Evolutionary conservation across 2,329 filamentous ascomycete species (phyloP).

Genomic region (Emergomyces pasteurianus): DNA sequence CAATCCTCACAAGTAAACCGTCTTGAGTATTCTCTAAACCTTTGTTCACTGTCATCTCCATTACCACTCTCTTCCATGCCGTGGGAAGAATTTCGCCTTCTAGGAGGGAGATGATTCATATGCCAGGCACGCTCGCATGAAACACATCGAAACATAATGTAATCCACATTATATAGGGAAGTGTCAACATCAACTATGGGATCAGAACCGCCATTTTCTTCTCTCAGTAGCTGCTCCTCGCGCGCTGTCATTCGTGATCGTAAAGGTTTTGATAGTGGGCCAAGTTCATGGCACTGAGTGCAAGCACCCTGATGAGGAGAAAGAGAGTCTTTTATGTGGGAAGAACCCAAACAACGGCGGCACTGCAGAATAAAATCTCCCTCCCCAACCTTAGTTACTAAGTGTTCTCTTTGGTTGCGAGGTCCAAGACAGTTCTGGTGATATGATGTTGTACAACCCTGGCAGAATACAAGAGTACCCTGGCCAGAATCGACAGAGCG

Average conservation of each 20-base stretch:
- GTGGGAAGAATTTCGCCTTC: constrained; percentile 11
- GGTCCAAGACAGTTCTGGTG: constrained; percentile 73
- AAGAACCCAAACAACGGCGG: constrained; percentile 62
- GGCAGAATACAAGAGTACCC: constrained; percentile 70
- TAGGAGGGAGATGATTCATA: constrained; percentile 62
- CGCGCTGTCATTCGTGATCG: constrained; percentile 58
- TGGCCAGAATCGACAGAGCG: constrained; percentile 43
- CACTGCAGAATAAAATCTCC: constrained; percentile 82
- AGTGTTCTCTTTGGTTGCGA: constrained; percentile 64
- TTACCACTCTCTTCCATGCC: constrained; percentile 16
- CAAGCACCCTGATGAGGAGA: constrained; percentile 64
- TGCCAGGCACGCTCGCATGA: constrained; percentile 71
- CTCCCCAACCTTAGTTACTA: constrained; percentile 71
- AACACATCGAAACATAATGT: constrained; percentile 72
- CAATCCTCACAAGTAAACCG: constrained; percentile 78
- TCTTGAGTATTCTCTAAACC: constrained; percentile 58
- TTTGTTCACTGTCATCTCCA: constrained; percentile 29
- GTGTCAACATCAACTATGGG: constrained; percentile 54
- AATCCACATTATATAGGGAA: constrained; percentile 62
- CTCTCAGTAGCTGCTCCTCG: constrained; percentile 72
- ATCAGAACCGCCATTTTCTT: constrained; percentile 67
- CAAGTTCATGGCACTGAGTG: constrained; percentile 53
- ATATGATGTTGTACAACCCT: constrained; percentile 76
- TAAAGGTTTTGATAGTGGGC: constrained; percentile 62
- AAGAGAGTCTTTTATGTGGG: constrained; percentile 54